Evolutionary conservation across 768 basidiomycete species (phyloP), one percentile per base, ranked within the genome.

Genomic region (Tulasnella sp.): DNA sequence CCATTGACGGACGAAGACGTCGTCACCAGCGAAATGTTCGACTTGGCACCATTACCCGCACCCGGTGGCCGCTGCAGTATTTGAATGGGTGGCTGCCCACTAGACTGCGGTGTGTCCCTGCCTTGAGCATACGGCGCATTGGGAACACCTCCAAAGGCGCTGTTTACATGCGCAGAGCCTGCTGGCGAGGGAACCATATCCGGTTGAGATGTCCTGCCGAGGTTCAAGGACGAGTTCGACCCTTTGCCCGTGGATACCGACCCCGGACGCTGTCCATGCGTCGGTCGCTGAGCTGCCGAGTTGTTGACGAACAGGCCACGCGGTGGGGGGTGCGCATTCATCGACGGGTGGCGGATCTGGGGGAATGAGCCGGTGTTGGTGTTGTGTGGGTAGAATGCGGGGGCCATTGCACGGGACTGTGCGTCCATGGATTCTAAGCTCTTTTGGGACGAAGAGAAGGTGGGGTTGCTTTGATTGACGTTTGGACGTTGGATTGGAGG

Each of bases 281-380:
- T 34, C 2, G 29, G 29, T 29, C 41, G 15, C 8, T 29, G 55
- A 39, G 48, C 31, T 6, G 27, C 34, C 11, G 40, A 23, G 12
- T 43, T 34, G 17, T 57, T 57, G 29, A 42, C 31, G 42, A 57
- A 57, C 8, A 57, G 42, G 8, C 55, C 55, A 6, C 55, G 42
- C 19, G 55, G 55, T 23, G 55, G 31, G 1, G 55, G 55, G 23
- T 57, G 55, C 0, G 55, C 40, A 25, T n/a, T 32, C 11, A 57
- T 27, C 4, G 55, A 57, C 15, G 55, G 55, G 55, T 57, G 41
- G n/a, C 55, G 55, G 7, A 53, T 53, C 9, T 39, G 52, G 1
- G 52, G 52, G 37, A 53, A 53, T n/a, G 35, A 27, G 23, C 23
- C 35, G 11, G 27, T 34, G 34, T 17, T 17, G 19, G 34, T 23